phyloP scores from a whole-genome alignment of 106 monocot species.

The Gastrodia elata region DNA sequence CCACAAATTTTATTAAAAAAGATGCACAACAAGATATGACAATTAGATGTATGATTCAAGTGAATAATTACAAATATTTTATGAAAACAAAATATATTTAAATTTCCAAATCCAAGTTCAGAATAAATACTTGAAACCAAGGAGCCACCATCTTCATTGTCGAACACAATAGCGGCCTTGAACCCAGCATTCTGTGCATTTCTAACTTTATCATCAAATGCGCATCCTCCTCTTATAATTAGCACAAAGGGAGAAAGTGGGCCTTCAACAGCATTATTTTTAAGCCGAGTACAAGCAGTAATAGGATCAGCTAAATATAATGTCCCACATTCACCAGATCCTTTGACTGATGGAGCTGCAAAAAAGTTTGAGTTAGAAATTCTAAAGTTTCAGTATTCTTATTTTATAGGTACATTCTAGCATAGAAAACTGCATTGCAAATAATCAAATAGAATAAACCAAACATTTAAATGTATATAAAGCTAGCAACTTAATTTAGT shows the following conservation, averaged over 20 bases:
- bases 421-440: neutral
- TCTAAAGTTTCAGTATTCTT: neutral
- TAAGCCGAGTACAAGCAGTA: slow-evolving; percentile 63
- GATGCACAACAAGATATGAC: neutral
- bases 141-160: slow-evolving; percentile 46
- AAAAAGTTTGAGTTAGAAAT: slow-evolving; percentile 1
- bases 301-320: slow-evolving; percentile 71
- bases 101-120: neutral
- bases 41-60: neutral
- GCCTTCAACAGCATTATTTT: slow-evolving; percentile 31
- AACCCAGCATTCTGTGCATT: slow-evolving; percentile 77
- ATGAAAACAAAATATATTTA: neutral
- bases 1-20: neutral
- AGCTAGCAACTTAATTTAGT: too few species aligned
- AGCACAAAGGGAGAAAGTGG: slow-evolving; percentile 49
- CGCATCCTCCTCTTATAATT: slow-evolving; percentile 76
- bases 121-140: slow-evolving; percentile 61
- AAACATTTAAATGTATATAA: too few species aligned
- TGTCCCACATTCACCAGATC: slow-evolving; percentile 55
- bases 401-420: neutral
- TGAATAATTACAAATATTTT: neutral
- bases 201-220: slow-evolving; percentile 84
- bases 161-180: slow-evolving; percentile 69
- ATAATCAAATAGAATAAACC: neutral
- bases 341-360: slow-evolving; percentile 67